phyloP scores from a whole-genome alignment of 2,329 filamentous ascomycete genomes.

The Diplodia sapinea region DNA sequence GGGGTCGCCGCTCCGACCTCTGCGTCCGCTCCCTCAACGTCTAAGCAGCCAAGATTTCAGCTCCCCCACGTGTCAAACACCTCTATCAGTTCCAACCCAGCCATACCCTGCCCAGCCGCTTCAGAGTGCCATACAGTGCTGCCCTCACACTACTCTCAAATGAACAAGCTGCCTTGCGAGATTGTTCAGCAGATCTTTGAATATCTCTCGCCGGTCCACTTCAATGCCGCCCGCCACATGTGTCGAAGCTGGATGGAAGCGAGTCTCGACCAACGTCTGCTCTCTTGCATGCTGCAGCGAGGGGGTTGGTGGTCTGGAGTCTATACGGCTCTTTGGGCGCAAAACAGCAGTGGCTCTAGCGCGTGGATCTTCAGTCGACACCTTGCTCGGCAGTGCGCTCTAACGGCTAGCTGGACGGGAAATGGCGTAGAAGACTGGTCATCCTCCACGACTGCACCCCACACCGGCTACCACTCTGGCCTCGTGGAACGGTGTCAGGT shows the following conservation, averaged over 20 bases:
- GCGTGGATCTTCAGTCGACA: slow-evolving; percentile 54
- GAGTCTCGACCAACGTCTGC: slow-evolving; percentile 59
- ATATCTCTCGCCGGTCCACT: slow-evolving; percentile 56
- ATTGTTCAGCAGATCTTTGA: slow-evolving; percentile 56
- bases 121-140: background rate
- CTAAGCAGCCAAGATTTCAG: background rate
- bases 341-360: slow-evolving; percentile 28
- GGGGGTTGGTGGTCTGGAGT: slow-evolving; percentile 58
- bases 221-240: slow-evolving; percentile 65
- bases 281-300: slow-evolving; percentile 60
- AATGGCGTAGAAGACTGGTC: slow-evolving; percentile 41
- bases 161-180: slow-evolving; percentile 45
- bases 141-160: background rate
- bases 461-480: slow-evolving; percentile 21
- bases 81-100: slow-evolving; percentile 34
- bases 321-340: slow-evolving; percentile 31
- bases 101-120: slow-evolving; percentile 44
- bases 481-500: slow-evolving; percentile 29
- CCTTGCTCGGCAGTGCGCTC: slow-evolving; percentile 58
- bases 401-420: slow-evolving; percentile 51
- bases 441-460: background rate
- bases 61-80: slow-evolving; percentile 33
- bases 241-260: slow-evolving; percentile 66
- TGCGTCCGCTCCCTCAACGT: slow-evolving; percentile 33
- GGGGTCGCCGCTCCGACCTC: slow-evolving; percentile 50